Percentiles rank a stretch among this genome's conserved stretches.
Evolutionary conservation across 768 basidiomycete genomes (phyloP).

Genomic region (Trametes villosa): DNA sequence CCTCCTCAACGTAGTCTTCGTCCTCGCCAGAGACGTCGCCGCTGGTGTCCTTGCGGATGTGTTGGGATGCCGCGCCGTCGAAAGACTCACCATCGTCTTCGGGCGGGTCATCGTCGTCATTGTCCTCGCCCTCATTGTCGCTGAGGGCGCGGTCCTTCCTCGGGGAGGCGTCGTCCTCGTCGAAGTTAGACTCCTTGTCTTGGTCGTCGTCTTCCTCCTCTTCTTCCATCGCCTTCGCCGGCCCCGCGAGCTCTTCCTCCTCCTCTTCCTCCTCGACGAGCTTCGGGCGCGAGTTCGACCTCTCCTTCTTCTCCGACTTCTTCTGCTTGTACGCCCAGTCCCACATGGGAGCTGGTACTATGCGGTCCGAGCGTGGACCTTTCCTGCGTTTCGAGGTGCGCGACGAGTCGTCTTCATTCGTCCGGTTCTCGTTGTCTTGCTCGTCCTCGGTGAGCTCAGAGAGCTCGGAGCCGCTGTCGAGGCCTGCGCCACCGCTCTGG

Average conservation of each 20-base stretch:
- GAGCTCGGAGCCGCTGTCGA: conserved; percentile 75
- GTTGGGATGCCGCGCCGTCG: conserved; percentile 19
- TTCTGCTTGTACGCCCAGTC: conserved; percentile 70
- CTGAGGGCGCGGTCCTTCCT: conserved; percentile 25
- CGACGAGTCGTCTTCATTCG: conserved; percentile 31
- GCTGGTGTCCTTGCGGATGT: conserved; percentile 21
- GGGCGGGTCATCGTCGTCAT: conserved; percentile 22
- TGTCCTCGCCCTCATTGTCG: conserved; percentile 25
- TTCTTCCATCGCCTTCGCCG: conserved; percentile 63
- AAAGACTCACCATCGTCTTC: conserved; percentile 33
- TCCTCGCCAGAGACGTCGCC: conserved; percentile 33
- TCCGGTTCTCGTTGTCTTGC: conserved; percentile 51
- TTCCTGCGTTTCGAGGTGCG: conserved; percentile 32
- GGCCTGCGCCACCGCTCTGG: conserved; percentile 42
- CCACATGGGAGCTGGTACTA: conserved; percentile 85
- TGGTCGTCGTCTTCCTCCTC: conserved; percentile 60
- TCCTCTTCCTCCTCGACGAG: conserved; percentile 50
- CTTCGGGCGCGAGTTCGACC: conserved; percentile 37
- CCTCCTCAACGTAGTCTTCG: conserved; percentile 38
- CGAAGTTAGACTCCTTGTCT: conserved; percentile 36
- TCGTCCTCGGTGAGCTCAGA: conserved; percentile 87
- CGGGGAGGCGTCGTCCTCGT: conserved; percentile 12
- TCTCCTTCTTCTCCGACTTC: conserved; percentile 38
- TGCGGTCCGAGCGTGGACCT: conserved; percentile 48
- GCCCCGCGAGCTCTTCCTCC: conserved; percentile 49